These are phyloP conservation scores for Andrographis paniculata DNA, from an alignment of 305 asterid genomes.

Conservation along the genomic window DNA sequence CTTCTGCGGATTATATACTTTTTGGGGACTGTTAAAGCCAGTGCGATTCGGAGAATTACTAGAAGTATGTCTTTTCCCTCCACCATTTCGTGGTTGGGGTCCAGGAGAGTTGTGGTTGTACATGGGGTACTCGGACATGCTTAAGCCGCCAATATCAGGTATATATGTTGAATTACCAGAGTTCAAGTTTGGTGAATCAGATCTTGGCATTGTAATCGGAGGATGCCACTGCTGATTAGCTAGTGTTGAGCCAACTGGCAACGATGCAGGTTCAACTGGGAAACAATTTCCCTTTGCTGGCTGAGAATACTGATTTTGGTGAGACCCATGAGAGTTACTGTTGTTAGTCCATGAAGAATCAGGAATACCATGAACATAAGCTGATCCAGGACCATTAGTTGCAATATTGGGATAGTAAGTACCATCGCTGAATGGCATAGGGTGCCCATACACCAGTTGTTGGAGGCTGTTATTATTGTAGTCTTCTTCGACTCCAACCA, in stretches of 20 bases:
- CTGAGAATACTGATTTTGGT: conserved; percentile 40
- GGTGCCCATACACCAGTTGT: conserved; percentile 44
- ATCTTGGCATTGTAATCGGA: conserved; percentile 19
- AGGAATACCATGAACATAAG: conserved; percentile 26
- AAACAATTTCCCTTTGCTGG: conserved; percentile 30
- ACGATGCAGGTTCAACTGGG: conserved; percentile 29
- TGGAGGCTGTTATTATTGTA: conserved; percentile 37
- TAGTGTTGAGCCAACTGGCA: conserved; percentile 34
- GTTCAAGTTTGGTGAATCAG: conserved; percentile 20
- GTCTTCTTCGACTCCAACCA: conserved; percentile 46
- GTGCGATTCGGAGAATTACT: conserved; percentile 24
- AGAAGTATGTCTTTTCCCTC: conserved; percentile 49
- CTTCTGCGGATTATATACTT: conserved; percentile 39
- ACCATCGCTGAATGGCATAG: conserved; percentile 48
- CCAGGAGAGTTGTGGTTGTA: conserved; percentile 21
- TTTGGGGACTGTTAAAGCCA: conserved; percentile 38
- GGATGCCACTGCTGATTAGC: conserved; percentile 32
- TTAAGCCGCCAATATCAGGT: conserved; percentile 26
- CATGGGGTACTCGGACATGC: conserved; percentile 23
- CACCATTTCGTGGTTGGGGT: conserved; percentile 40
- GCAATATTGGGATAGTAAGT: conserved; percentile 31
- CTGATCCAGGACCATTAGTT: conserved; percentile 32
- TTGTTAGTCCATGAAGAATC: conserved; percentile 37
- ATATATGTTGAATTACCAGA: conserved; percentile 1
- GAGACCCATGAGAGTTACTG: conserved; percentile 34